Percentiles rank a stretch among this genome's conserved stretches.
Conservation (phyloP, 768 basidiomycete genomes). For the Russula dissimulans region DNA sequence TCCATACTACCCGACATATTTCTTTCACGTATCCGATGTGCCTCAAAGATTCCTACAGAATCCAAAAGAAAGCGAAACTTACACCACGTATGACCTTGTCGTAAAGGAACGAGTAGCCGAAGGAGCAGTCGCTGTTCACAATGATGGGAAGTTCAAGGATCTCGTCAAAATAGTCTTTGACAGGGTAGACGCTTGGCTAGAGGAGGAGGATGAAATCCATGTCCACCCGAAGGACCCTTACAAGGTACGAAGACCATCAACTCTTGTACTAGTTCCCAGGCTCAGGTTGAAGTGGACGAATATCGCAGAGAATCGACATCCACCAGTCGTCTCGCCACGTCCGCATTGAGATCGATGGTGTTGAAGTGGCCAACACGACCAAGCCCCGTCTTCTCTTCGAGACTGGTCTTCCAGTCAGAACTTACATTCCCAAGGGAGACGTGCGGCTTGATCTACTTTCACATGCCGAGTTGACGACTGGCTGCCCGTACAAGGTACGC, state of each 20-base stretch:
- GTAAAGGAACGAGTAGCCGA: constrained; percentile 33
- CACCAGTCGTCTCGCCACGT: constrained; percentile 52
- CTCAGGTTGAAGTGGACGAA: not conserved
- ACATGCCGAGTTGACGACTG: constrained; percentile 37
- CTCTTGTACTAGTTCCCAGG: not conserved
- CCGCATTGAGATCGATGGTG: constrained; percentile 50
- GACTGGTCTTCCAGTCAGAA: constrained; percentile 45
- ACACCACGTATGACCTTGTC: constrained; percentile 37
- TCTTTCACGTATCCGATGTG: constrained; percentile 40
- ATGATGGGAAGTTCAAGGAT: constrained; percentile 33
- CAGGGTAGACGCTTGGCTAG: constrained; percentile 55
- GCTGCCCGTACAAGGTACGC: constrained; percentile 58
- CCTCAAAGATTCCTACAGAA: constrained; percentile 34
- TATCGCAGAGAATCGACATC: constrained; percentile 47
- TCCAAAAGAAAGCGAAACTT: constrained; percentile 25
- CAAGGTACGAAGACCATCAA: constrained; percentile 35
- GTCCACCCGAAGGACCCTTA: constrained; percentile 61
- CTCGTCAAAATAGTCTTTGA: constrained; percentile 42
- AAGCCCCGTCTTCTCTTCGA: constrained; percentile 50
- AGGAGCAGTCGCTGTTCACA: constrained; percentile 32
- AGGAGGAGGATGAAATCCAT: constrained; percentile 56
- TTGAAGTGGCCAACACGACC: constrained; percentile 50
- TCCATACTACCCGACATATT: constrained; percentile 45
- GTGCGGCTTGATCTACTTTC: constrained; percentile 41
- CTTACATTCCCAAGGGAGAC: constrained; percentile 53